These are phyloP conservation scores for Microdochium trichocladiopsis DNA, from an alignment of 2,329 filamentous ascomycete species.

Conservation along the genomic window DNA sequence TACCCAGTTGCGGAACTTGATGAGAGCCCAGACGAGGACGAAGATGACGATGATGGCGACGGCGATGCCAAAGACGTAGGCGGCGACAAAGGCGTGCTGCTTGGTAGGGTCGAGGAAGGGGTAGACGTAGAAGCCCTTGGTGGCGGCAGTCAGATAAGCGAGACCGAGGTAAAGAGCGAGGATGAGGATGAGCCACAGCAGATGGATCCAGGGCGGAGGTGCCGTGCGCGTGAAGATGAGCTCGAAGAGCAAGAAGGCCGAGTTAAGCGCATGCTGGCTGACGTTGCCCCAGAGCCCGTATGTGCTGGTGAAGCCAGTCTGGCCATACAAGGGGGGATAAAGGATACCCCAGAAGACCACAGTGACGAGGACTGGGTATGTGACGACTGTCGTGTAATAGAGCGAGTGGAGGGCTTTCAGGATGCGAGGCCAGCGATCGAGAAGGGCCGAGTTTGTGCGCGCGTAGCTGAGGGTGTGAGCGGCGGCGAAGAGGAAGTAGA, in stretches of 20 bases:
- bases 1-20: constrained; percentile 31
- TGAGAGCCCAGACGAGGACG: constrained; percentile 27
- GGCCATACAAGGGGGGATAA: constrained; percentile 61
- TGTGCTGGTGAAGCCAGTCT: constrained; percentile 41
- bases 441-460: constrained; percentile 41
- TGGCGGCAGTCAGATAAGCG: constrained; percentile 65
- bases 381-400: constrained; percentile 55
- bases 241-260: constrained; percentile 68
- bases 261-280: constrained; percentile 70
- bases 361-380: constrained; percentile 62
- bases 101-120: constrained; percentile 60
- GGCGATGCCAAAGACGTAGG: constrained; percentile 47
- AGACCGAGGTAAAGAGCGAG: constrained; percentile 66
- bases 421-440: constrained; percentile 51
- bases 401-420: constrained; percentile 60
- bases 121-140: constrained; percentile 71
- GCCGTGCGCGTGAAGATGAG: constrained; percentile 60
- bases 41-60: constrained; percentile 36
- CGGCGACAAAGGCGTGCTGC: constrained; percentile 50
- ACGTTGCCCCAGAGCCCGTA: constrained; percentile 59
- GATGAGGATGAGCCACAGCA: constrained; percentile 62
- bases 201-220: constrained; percentile 51
- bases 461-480: constrained; percentile 65
- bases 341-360: constrained; percentile 64
- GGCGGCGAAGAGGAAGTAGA: constrained; percentile 66